A percentile compares a stretch with the other conserved stretches of the same genome.
Evolutionary conservation across 768 basidiomycete genomes (phyloP).

Genomic region (Leccinum truebloodii): DNA sequence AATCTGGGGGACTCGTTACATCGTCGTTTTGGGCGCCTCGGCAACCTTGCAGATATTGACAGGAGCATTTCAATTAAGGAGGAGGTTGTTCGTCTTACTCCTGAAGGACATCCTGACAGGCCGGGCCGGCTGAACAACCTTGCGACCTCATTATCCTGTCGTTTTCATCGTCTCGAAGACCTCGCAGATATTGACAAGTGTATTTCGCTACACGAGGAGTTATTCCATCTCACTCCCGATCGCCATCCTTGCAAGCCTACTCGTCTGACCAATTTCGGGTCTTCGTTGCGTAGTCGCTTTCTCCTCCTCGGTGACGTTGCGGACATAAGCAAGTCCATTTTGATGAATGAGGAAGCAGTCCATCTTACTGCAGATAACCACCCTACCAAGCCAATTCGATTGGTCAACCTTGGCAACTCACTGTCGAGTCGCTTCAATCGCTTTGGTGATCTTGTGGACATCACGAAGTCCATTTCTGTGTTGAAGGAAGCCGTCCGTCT

Average conservation of each 20-base stretch:
- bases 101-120: background rate
- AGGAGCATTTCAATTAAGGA: background rate
- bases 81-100: background rate
- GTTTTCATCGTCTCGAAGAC: background rate
- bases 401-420: background rate
- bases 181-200: background rate
- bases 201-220: background rate
- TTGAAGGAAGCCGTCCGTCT: background rate
- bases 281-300: background rate
- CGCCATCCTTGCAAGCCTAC: background rate
- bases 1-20: background rate
- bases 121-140: background rate
- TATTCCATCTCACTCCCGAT: background rate
- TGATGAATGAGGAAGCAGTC: background rate
- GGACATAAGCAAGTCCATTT: background rate
- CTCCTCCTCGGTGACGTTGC: background rate
- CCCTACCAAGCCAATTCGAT: background rate
- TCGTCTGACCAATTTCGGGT: background rate
- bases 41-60: background rate
- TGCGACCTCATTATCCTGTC: background rate
- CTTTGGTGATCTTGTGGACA: background rate
- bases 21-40: background rate
- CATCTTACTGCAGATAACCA: background rate
- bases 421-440: background rate
- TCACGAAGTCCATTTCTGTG: background rate